These are phyloP conservation scores for Macaranga tanarius DNA, from an alignment of 441 rosid genomes.

Conservation along the genomic window DNA sequence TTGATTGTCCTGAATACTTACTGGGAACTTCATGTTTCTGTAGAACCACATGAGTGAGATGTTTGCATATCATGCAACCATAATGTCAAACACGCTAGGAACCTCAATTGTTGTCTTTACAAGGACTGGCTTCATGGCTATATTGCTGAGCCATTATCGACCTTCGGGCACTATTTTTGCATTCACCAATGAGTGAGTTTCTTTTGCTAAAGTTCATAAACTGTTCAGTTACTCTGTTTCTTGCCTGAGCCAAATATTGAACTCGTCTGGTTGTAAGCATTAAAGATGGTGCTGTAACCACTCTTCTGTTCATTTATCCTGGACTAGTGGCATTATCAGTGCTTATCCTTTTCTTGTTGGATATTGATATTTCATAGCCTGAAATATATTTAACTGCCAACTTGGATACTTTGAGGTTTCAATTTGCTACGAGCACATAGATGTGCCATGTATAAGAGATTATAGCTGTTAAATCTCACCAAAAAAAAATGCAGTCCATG, in stretches of 20 bases:
- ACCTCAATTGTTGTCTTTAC: conserved; percentile 96
- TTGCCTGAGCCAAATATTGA: conserved; percentile 9
- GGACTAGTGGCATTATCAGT: neutral
- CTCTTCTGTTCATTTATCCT: neutral
- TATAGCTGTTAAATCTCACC: neutral
- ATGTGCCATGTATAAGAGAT: neutral
- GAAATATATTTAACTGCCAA: neutral
- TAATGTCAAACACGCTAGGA: conserved; percentile 99
- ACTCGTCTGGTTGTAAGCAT: conserved; percentile 11
- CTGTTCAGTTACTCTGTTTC: neutral
- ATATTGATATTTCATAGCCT: neutral
- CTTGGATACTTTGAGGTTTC: neutral
- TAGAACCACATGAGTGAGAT: conserved; percentile 98
- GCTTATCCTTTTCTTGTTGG: neutral
- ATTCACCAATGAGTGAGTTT: conserved; percentile 87
- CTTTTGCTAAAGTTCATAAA: neutral
- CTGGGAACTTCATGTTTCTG: conserved; percentile 25
- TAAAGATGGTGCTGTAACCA: neutral
- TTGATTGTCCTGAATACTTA: conserved; percentile 20
- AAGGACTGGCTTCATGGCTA: conserved; percentile 93
- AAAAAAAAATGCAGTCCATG: neutral
- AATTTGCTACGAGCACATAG: neutral
- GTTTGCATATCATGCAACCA: conserved; percentile 99
- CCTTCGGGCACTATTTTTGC: conserved; percentile 96
- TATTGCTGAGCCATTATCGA: conserved; percentile 85